phyloP scores from a whole-genome alignment of 2,329 filamentous ascomycete genomes.

The Ceratocystis eucalypticola region DNA sequence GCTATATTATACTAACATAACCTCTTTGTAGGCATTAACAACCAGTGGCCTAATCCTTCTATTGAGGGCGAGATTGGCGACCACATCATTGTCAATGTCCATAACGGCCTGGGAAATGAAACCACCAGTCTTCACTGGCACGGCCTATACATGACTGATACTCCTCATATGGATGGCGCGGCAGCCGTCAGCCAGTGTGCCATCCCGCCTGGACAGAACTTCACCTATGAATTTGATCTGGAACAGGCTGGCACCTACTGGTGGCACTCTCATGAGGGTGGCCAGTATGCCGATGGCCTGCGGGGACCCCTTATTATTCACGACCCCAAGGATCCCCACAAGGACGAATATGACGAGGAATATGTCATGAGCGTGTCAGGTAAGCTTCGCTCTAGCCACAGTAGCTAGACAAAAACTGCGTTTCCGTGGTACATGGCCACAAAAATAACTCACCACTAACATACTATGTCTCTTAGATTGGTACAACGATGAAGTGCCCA shows the following conservation, averaged over 20 bases:
- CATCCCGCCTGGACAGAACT: conserved; percentile 37
- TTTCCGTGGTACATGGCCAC: too few relatives aligned
- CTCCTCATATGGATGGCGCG: conserved; percentile 46
- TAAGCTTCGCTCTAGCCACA: not conserved
- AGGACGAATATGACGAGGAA: conserved; percentile 37
- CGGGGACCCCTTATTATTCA: conserved; percentile 41
- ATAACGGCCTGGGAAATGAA: conserved; percentile 40
- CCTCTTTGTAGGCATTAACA: conserved; percentile 28
- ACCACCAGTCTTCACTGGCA: conserved; percentile 44
- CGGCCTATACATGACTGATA: conserved; percentile 42
- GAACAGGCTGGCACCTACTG: conserved; percentile 35
- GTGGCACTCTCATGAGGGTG: conserved; percentile 28
- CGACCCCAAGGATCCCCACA: conserved; percentile 36
- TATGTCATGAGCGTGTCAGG: conserved; percentile 37
- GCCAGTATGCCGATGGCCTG: conserved; percentile 45
- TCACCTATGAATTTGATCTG: conserved; percentile 40
- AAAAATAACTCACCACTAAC: not conserved
- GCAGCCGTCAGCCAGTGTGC: conserved; percentile 41
- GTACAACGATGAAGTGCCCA: conserved; percentile 43
- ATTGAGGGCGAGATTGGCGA: conserved; percentile 25
- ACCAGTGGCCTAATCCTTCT: conserved; percentile 12
- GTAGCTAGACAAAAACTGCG: not conserved
- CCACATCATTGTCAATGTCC: conserved; percentile 35
- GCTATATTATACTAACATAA: not conserved
- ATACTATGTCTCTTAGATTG: conserved; percentile 31